phyloP scores from a whole-genome alignment of 495 filamentous ascomycete species.

The Articulospora tetracladia region DNA sequence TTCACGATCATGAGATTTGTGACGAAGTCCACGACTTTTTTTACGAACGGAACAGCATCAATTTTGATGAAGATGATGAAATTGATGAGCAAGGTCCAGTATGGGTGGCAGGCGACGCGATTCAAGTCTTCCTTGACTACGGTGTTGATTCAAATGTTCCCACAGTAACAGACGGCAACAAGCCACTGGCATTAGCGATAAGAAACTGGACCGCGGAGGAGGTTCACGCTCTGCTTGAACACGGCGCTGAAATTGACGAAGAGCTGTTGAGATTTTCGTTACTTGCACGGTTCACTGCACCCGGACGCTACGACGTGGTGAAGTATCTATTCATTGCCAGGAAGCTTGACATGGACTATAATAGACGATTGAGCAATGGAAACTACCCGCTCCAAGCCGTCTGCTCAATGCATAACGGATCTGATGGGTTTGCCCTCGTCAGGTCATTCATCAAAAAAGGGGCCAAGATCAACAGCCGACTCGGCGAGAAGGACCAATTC shows the following conservation, averaged over 20 bases:
- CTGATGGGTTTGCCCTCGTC: neutral
- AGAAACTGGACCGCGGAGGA: neutral
- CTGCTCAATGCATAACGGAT: neutral
- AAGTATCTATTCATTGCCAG: neutral
- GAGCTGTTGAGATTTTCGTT: neutral
- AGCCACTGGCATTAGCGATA: conserved; percentile 4
- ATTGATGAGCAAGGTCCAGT: neutral
- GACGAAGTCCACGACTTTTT: conserved; percentile 1
- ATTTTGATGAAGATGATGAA: neutral
- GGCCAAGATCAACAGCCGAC: neutral
- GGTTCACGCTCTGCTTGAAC: neutral
- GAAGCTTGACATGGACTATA: conserved; percentile 1
- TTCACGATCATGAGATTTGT: conserved; percentile 1
- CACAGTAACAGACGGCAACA: neutral
- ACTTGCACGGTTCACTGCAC: neutral
- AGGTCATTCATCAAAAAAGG: conserved; percentile 1
- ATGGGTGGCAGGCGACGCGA: conserved; percentile 1
- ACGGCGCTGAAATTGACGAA: neutral
- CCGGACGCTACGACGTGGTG: neutral
- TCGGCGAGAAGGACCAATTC: neutral
- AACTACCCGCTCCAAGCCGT: conserved; percentile 1
- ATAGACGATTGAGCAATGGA: conserved; percentile 2
- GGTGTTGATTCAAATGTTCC: conserved; percentile 9
- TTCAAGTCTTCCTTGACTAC: conserved; percentile 6
- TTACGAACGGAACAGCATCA: neutral